Evolutionary conservation across 768 basidiomycete species (phyloP).

Genomic region (Trametes maxima): DNA sequence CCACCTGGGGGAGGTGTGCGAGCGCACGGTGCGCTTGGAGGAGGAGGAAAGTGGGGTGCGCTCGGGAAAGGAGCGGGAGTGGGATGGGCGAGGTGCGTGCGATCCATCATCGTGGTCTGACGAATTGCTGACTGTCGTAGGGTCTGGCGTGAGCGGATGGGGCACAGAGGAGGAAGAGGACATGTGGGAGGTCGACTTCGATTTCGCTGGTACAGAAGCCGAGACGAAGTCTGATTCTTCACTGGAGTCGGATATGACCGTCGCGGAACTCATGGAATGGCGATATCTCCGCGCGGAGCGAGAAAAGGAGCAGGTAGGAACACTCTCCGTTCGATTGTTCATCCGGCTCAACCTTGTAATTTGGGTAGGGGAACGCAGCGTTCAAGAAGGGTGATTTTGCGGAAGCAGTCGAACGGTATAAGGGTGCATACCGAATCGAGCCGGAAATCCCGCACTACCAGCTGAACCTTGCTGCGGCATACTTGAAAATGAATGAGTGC

Average conservation of each 20-base stretch:
- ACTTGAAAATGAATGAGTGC: conserved; percentile 70
- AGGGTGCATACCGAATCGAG: conserved; percentile 62
- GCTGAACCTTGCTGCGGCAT: conserved; percentile 74
- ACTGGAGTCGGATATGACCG: conserved; percentile 58
- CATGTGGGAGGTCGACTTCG: conserved; percentile 71
- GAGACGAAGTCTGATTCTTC: conserved; percentile 31
- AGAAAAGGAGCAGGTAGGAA: conserved; percentile 66
- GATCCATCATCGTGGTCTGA: not conserved
- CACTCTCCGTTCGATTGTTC: not conserved
- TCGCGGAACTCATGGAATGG: conserved; percentile 75
- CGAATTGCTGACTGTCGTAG: conserved; percentile 22
- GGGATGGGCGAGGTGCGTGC: conserved; percentile 66
- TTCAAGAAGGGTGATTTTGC: conserved; percentile 65
- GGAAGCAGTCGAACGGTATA: conserved; percentile 58
- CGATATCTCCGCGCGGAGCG: conserved; percentile 69
- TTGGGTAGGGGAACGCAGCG: conserved; percentile 62
- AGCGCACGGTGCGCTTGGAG: conserved; percentile 69
- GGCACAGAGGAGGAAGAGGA: conserved; percentile 77
- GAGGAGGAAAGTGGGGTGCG: conserved; percentile 62
- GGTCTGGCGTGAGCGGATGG: conserved; percentile 71
- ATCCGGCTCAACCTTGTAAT: not conserved
- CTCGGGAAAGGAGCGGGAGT: conserved; percentile 70
- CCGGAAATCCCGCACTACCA: conserved; percentile 77
- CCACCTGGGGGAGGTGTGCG: conserved; percentile 76
- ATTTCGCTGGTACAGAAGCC: conserved; percentile 59